phyloP scores from a whole-genome alignment of 1,284 basidiomycete genomes.

The Ceratobasidium papillatum region DNA sequence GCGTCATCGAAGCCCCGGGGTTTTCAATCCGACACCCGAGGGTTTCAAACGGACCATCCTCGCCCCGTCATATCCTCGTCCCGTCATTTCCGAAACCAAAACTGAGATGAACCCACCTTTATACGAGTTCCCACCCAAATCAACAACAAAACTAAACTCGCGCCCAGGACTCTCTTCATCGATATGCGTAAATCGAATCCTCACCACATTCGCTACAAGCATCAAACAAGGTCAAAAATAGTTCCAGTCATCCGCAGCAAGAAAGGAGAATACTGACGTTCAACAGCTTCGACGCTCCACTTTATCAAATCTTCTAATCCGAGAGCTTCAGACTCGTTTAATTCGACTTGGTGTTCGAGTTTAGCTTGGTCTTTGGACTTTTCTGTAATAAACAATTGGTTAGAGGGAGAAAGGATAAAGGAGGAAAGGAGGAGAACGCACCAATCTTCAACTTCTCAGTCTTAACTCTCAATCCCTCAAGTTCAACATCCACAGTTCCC shows the following conservation, averaged over 20 bases:
- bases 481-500: conserved; percentile 32
- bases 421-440: background rate
- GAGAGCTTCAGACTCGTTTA: conserved; percentile 64
- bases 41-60: background rate
- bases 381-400: conserved; percentile 56
- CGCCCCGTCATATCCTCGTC: no score
- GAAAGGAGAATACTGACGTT: conserved; percentile 54
- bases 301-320: conserved; percentile 68
- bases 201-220: conserved; percentile 70
- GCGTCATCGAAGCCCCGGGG: background rate
- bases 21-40: background rate
- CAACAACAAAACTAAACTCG: conserved; percentile 80
- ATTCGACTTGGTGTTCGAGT: conserved; percentile 66
- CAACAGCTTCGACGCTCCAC: conserved; percentile 77
- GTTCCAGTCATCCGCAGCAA: background rate
- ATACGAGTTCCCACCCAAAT: conserved; percentile 69
- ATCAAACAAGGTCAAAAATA: conserved; percentile 2
- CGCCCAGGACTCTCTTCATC: conserved; percentile 65
- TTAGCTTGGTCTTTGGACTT: conserved; percentile 50
- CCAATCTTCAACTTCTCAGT: conserved; percentile 26
- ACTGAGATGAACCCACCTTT: conserved; percentile 60
- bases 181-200: conserved; percentile 75
- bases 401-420: no score
- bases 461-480: conserved; percentile 7
- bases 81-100: no score